Base-by-base conservation (phyloP, 2,329 filamentous ascomycete genomes). In the Fusarium sp. region DNA sequence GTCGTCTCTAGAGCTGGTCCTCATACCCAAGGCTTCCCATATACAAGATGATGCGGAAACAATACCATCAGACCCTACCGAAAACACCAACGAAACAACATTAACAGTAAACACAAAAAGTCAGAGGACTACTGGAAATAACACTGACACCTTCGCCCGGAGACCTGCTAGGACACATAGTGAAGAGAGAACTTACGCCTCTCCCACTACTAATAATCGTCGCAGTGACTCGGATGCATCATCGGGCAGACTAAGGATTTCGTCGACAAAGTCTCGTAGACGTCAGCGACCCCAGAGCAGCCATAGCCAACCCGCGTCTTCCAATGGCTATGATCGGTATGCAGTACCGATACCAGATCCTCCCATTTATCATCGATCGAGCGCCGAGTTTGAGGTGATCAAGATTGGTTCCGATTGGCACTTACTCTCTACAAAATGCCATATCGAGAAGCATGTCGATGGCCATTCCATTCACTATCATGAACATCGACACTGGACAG, bases 401-500 rank as follows among this genome's bases (percentile, higher is more conserved):
- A 42, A 48, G 13, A 55, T 48, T 25, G 28, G 28, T 4, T 12
- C 13, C 12, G 14, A n/a, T n/a, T 63, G 58, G 28, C 27, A 48
- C 13, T 30, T 48, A 14, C 23, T 63, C 16, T 63, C 58, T 5
- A 63, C 58, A 43, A 63, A 62, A 13, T 56, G 34, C 9, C 60
- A 47, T 14, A 13, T 48, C 6, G 20, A 48, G 18, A 48, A 30
- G 25, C 5, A 30, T 21, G n/a, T n/a, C 10, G 12, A 30, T 10
- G 20, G 58, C 4, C 27, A 34, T 14, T 14, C 21, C 23, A 37
- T 21, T 28, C 34, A 63, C 18, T 9, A n/a, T 23, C 49, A 63
- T 20, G 58, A 55, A 37, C 37, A 62, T 27, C 34, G 28, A 21
- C 42, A 63, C 11, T 48, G 34, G 27, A 23, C n/a, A 48, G 58